Percentiles rank a stretch among this genome's conserved stretches.
Evolutionary conservation across 2,329 filamentous ascomycete species (phyloP).

Genomic region (Sarocladium kiliense): DNA sequence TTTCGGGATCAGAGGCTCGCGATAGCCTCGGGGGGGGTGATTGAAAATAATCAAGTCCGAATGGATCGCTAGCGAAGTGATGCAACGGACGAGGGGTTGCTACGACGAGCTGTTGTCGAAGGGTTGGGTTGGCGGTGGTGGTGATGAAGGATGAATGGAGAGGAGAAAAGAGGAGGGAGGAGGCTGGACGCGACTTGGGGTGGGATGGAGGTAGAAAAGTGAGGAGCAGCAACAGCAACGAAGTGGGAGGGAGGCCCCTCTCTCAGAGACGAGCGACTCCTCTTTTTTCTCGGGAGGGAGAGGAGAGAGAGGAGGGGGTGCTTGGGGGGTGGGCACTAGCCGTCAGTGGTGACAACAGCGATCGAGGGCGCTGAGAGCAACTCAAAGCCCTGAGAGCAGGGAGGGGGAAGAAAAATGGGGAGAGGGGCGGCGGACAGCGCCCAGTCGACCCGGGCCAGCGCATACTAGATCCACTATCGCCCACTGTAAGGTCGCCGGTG

Average conservation of each 20-base stretch:
- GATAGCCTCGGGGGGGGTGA: slow-evolving; percentile 19
- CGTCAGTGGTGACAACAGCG: neutral
- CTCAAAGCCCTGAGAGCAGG: neutral
- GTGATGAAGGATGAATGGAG: slow-evolving; percentile 8
- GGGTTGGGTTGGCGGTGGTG: slow-evolving; percentile 8
- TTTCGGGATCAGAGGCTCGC: slow-evolving; percentile 22
- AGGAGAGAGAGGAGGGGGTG: slow-evolving; percentile 10
- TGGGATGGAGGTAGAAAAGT: slow-evolving; percentile 13
- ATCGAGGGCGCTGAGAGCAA: neutral
- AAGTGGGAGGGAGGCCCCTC: slow-evolving; percentile 10
- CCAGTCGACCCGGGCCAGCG: neutral
- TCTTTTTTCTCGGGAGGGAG: slow-evolving; percentile 9
- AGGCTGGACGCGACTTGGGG: slow-evolving; percentile 12
- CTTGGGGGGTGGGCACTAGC: neutral
- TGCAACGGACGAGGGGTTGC: neutral
- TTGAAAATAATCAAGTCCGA: neutral
- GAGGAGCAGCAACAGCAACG: slow-evolving; percentile 11
- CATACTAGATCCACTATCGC: neutral
- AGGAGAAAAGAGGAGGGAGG: slow-evolving; percentile 11
- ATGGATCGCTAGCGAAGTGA: slow-evolving; percentile 1
- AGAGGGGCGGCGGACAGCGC: slow-evolving; percentile 1
- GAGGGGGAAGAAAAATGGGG: neutral
- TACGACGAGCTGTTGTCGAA: neutral
- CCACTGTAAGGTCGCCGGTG: neutral
- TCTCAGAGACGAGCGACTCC: neutral